These are phyloP conservation scores for Apiotrichum veenhuisii DNA, from an alignment of 1,284 basidiomycete genomes.

Conservation along the genomic window DNA sequence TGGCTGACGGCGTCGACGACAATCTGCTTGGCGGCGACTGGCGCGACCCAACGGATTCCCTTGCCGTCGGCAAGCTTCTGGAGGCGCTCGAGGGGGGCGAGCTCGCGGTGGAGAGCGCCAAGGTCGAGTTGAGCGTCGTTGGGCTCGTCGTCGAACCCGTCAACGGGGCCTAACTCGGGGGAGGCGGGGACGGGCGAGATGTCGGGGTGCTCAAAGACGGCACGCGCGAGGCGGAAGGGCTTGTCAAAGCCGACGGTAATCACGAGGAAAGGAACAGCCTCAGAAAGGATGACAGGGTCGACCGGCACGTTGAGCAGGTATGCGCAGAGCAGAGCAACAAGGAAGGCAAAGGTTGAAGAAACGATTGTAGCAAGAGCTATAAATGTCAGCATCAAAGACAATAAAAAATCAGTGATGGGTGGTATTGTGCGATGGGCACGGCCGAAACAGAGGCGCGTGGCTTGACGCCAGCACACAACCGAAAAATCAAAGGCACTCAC, in stretches of 20 bases:
- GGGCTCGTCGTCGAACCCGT: slow-evolving; percentile 21
- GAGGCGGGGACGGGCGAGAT: slow-evolving; percentile 52
- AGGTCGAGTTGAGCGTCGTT: slow-evolving; percentile 40
- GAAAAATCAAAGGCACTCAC: slow-evolving; percentile 40
- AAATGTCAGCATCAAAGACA: slow-evolving; percentile 12
- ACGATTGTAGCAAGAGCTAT: slow-evolving; percentile 73
- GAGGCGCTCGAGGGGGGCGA: slow-evolving; percentile 47
- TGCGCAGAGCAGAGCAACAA: slow-evolving; percentile 80
- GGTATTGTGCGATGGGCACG: not conserved
- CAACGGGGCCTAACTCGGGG: slow-evolving; percentile 48
- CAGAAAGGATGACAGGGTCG: slow-evolving; percentile 83
- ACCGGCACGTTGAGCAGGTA: slow-evolving; percentile 79
- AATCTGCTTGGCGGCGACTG: slow-evolving; percentile 70
- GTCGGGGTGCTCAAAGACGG: slow-evolving; percentile 84
- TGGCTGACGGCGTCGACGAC: slow-evolving; percentile 76
- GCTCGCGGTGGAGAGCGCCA: slow-evolving; percentile 43
- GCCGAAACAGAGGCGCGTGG: not conserved
- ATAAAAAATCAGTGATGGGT: not conserved
- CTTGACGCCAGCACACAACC: not conserved
- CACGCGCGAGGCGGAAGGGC: slow-evolving; percentile 83
- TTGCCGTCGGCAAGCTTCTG: slow-evolving; percentile 48
- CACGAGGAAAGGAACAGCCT: slow-evolving; percentile 94
- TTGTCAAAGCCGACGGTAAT: slow-evolving; percentile 98
- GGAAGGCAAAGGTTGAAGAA: slow-evolving; percentile 80
- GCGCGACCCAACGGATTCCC: slow-evolving; percentile 54